phyloP scores from a whole-genome alignment of 2,329 filamentous ascomycete genomes.

The Exophiala sp. region DNA sequence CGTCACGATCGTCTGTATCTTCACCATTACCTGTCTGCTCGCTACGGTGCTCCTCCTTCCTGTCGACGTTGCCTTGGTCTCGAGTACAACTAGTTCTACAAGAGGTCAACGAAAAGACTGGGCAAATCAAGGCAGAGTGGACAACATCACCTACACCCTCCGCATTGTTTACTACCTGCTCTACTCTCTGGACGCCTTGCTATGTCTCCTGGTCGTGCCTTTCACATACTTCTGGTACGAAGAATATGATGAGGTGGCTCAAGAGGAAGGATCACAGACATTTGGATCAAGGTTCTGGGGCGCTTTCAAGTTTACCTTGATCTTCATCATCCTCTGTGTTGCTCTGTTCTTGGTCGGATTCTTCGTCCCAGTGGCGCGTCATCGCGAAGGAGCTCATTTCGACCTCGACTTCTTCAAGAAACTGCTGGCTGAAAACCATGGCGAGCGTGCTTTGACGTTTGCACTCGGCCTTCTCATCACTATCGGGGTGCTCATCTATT shows the following conservation, averaged over 20 bases:
- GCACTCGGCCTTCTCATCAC: constrained; percentile 83
- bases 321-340: constrained; percentile 70
- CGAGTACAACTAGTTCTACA: constrained; percentile 73
- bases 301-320: constrained; percentile 87
- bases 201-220: constrained; percentile 85
- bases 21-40: constrained; percentile 81
- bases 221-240: constrained; percentile 99
- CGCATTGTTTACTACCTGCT: constrained; percentile 88
- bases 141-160: constrained; percentile 73
- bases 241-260: constrained; percentile 88
- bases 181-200: constrained; percentile 84
- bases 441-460: constrained; percentile 89
- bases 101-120: constrained; percentile 87
- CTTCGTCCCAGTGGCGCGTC: constrained; percentile 78
- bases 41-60: constrained; percentile 90
- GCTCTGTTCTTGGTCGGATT: constrained; percentile 88
- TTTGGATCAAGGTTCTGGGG: constrained; percentile 69
- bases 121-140: constrained; percentile 79
- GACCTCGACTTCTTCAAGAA: constrained; percentile 91
- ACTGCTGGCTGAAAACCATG: constrained; percentile 75
- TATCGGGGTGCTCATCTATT: constrained; percentile 79
- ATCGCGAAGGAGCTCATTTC: constrained; percentile 62
- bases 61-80: constrained; percentile 92
- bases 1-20: constrained; percentile 78
- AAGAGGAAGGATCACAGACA: constrained; percentile 73